phyloP scores from a whole-genome alignment of 345 rosid species.

The Eutrema japonicum region DNA sequence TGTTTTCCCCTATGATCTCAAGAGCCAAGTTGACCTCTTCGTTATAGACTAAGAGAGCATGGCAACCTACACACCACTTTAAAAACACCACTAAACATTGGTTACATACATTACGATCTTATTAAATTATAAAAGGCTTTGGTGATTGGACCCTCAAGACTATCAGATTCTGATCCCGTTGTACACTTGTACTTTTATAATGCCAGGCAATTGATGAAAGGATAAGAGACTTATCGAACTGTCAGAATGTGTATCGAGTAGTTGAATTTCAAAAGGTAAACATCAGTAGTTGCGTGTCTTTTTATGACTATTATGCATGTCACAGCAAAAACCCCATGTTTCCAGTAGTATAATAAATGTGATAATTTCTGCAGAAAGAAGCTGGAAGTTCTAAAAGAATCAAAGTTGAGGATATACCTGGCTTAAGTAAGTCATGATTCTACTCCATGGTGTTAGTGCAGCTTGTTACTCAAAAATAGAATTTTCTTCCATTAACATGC shows the following conservation, averaged over 20 bases:
- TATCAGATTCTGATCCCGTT: conserved; percentile 32
- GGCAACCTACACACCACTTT: not conserved
- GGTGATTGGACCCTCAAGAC: conserved; percentile 21
- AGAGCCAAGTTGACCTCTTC: not conserved
- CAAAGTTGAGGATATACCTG: conserved; percentile 89
- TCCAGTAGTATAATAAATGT: conserved; percentile 7
- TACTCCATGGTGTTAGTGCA: not conserved
- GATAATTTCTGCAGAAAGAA: conserved; percentile 67
- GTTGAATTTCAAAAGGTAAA: conserved; percentile 85
- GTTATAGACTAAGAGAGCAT: conserved; percentile 6
- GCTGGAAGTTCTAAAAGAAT: conserved; percentile 76
- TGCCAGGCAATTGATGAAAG: conserved; percentile 93
- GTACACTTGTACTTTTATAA: not conserved
- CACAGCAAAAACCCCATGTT: conserved; percentile 1
- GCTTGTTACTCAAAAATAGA: conserved; percentile 13
- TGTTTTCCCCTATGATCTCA: conserved; percentile 1
- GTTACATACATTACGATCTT: not conserved
- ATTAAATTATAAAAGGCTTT: not conserved
- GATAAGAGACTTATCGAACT: conserved; percentile 91
- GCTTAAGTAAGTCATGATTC: conserved; percentile 76
- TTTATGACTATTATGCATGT: conserved; percentile 22
- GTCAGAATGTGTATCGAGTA: conserved; percentile 78
- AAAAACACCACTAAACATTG: conserved; percentile 18
- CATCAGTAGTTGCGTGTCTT: not conserved
- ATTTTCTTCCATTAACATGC: not conserved